Conservation (phyloP, 306 rosid species). For the Quercus wislizeni region DNA sequence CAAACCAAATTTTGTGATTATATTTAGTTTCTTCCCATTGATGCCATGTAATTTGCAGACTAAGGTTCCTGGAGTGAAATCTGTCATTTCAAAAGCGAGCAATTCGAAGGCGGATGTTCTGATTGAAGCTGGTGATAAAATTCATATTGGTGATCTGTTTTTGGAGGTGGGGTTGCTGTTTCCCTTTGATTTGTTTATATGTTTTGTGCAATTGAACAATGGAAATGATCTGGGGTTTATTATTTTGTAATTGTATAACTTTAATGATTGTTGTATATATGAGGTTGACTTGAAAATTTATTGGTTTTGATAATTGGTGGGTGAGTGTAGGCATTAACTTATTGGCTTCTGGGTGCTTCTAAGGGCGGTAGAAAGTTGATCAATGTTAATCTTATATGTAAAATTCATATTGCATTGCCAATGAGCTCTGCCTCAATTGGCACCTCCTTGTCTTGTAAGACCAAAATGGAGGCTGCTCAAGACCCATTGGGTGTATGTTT, state of each 20-base stretch:
- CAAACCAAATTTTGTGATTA: background rate
- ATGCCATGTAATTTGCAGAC: constrained; percentile 33
- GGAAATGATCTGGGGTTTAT: background rate
- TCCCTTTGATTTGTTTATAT: background rate
- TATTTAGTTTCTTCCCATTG: background rate
- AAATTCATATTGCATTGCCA: background rate
- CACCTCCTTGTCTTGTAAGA: too few species aligned
- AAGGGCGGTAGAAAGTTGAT: background rate
- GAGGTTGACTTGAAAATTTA: background rate
- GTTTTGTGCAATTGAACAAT: background rate
- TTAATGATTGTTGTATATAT: background rate
- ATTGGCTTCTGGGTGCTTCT: background rate
- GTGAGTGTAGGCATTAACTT: background rate
- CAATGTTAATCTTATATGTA: background rate
- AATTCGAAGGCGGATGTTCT: constrained; percentile 70
- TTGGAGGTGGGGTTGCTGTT: constrained; percentile 59
- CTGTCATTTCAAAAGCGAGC: constrained; percentile 84
- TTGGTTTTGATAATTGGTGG: background rate
- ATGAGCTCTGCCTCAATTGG: too few species aligned
- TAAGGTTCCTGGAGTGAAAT: constrained; percentile 68
- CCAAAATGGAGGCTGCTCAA: too few species aligned
- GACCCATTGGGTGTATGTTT: too few species aligned
- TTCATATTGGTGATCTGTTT: constrained; percentile 69
- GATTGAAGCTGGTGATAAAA: constrained; percentile 58
- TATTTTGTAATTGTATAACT: background rate